These are phyloP conservation scores for Stentor roeselii DNA, from an alignment of 73 alveolate species.

Conservation along the genomic window DNA sequence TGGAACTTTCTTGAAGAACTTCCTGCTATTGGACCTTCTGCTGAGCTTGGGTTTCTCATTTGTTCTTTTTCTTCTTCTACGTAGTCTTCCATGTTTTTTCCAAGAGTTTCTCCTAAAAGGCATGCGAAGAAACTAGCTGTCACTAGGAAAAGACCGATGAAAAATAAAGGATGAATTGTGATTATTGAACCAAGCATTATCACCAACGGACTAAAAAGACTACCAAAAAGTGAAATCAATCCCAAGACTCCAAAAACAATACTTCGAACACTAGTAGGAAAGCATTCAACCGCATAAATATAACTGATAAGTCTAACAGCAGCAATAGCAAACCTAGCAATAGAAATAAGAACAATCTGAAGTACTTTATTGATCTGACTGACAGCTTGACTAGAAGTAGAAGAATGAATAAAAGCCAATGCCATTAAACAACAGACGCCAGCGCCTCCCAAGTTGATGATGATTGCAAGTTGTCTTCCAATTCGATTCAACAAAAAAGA, in stretches of 20 bases:
- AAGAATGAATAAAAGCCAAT: background rate
- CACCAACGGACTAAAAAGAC: background rate
- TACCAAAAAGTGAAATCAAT: background rate
- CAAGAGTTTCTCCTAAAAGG: background rate
- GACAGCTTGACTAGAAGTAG: background rate
- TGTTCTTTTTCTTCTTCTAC: constrained; percentile 28
- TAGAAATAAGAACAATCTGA: background rate
- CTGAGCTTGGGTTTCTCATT: constrained; percentile 11
- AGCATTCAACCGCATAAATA: background rate
- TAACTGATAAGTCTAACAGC: background rate
- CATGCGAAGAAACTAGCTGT: background rate
- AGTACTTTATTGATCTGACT: background rate
- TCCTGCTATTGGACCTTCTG: background rate
- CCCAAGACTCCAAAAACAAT: constrained; percentile 12
- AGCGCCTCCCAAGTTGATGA: background rate
- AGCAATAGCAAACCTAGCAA: background rate
- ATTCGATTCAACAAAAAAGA: background rate
- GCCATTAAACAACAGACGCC: constrained; percentile 13
- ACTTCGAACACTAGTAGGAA: constrained; percentile 11
- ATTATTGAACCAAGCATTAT: background rate
- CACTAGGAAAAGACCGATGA: background rate
- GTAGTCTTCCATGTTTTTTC: constrained; percentile 1
- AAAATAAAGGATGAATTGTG: background rate
- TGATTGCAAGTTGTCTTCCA: constrained; percentile 5
- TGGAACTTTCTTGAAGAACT: background rate